Base-by-base conservation (phyloP, 1,284 basidiomycete genomes). In the Tilletia setariae region DNA sequence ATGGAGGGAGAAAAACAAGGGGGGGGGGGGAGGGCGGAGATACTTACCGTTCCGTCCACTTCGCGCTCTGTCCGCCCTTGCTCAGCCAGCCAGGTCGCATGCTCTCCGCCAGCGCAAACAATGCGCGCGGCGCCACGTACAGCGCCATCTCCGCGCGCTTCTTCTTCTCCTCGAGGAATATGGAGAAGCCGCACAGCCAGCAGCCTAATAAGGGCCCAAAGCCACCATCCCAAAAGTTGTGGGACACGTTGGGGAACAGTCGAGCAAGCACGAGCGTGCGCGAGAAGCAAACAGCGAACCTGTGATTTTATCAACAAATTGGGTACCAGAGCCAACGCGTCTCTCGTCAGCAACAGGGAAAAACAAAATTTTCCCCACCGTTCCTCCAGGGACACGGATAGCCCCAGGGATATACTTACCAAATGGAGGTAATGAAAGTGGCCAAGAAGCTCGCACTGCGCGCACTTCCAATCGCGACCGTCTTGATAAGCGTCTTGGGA, bases 91-190 rank as follows among this genome's bases (percentile, higher is more conserved):
- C 76, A 7, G 76, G 76, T 32, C 43, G 67, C 0, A 70, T 64
- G 13, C 68, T 69, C 66, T 82, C 80, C 3, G 73, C 74, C 47
- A 76, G 67, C 0, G 80, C 78, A 49, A 79, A 81, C 42, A 84
- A 65, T 16, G 83, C 83, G 21, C 83, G 63, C n/a, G 83, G 82
- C 1, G 83, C 83, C 4, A 81, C 79, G 68, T 82, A 84, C 23
- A 84, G 68, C 19, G 83, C 83, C 83, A 84, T 84, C 68, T 84
- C 83, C 0, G 79, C 76, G 11, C 83, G 67, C 44, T 83, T 77
- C 9, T 80, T 73, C 69, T 80, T 83, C 70, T 83, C 83, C 67
- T 84, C 83, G 47, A 84, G 78, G 23, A 84, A 74, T 44, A 84
- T 78, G 35, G 64, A 64, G n/a, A 71, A 80, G 2, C 76, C 74